Evolutionary conservation across 164 flowering plant species (phyloP).

Genomic region (Piper betle): DNA sequence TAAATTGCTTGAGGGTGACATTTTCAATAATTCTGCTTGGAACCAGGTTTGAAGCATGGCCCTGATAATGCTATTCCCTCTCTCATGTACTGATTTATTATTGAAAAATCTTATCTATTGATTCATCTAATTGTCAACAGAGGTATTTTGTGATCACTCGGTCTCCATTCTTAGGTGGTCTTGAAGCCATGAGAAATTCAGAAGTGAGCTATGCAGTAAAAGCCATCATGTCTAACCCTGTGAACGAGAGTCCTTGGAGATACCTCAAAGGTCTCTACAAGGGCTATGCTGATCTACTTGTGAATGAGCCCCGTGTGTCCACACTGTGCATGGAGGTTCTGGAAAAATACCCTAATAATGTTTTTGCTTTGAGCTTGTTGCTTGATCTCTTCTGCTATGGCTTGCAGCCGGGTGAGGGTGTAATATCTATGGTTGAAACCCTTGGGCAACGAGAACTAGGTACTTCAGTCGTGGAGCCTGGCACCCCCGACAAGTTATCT

Average conservation of each 20-base stretch:
- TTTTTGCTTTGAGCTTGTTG: slow-evolving; percentile 66
- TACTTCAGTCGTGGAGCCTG: slow-evolving; percentile 4
- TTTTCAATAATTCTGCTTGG: slow-evolving; percentile 97
- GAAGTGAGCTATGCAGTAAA: slow-evolving; percentile 57
- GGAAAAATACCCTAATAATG: slow-evolving; percentile 17
- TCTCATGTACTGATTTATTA: background rate
- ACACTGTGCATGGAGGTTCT: slow-evolving; percentile 54
- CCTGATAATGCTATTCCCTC: background rate
- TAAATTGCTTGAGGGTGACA: slow-evolving; percentile 60
- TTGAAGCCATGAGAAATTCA: slow-evolving; percentile 57
- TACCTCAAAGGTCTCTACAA: slow-evolving; percentile 82
- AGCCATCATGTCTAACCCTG: slow-evolving; percentile 63
- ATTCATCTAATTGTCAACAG: slow-evolving; percentile 23
- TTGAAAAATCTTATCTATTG: background rate
- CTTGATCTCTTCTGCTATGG: slow-evolving; percentile 70
- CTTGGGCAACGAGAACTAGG: slow-evolving; percentile 15
- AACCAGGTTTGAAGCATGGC: slow-evolving; percentile 53
- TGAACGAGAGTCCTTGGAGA: slow-evolving; percentile 95
- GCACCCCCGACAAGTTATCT: slow-evolving; percentile 21
- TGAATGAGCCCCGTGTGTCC: slow-evolving; percentile 37
- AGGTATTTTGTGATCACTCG: slow-evolving; percentile 75
- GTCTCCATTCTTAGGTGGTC: slow-evolving; percentile 76
- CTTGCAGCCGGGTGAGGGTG: slow-evolving; percentile 41
- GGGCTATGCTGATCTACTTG: slow-evolving; percentile 30
- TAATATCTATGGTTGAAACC: slow-evolving; percentile 37